phyloP scores from a whole-genome alignment of 805 yeast genomes.

The Hanseniaspora mollemarum region DNA sequence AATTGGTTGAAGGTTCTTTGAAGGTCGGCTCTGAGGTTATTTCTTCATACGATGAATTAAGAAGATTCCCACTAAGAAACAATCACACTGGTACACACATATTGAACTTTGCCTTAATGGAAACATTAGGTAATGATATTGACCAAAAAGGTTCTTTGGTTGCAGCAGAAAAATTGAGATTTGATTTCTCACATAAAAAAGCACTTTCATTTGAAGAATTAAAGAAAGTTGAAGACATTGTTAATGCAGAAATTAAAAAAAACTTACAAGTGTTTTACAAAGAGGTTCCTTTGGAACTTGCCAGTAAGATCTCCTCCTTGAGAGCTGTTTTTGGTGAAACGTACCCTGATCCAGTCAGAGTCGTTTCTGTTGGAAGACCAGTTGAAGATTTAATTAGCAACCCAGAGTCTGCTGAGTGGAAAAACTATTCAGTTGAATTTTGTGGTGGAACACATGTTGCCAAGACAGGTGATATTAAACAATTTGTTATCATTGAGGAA shows the following conservation, averaged over 20 bases:
- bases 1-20: slow-evolving; percentile 62
- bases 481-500: slow-evolving; percentile 81
- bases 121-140: slow-evolving; percentile 73
- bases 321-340: slow-evolving; percentile 99
- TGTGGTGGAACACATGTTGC: slow-evolving; percentile 98
- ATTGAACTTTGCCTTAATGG: slow-evolving; percentile 76
- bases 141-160: slow-evolving; percentile 97
- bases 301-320: slow-evolving; percentile 67
- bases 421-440: slow-evolving; percentile 72
- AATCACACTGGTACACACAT: slow-evolving; percentile 98
- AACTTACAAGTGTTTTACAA: slow-evolving; percentile 67
- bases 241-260: slow-evolving; percentile 57
- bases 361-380: slow-evolving; percentile 87
- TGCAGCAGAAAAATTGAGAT: slow-evolving; percentile 87
- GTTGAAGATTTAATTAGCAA: slow-evolving; percentile 66
- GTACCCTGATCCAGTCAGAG: slow-evolving; percentile 97
- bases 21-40: slow-evolving; percentile 58
- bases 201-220: slow-evolving; percentile 65
- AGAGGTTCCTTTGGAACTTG: slow-evolving; percentile 65
- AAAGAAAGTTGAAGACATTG: slow-evolving; percentile 60
- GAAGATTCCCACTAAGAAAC: slow-evolving; percentile 93
- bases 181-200: slow-evolving; percentile 90
- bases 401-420: slow-evolving; percentile 70
- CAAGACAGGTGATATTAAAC: slow-evolving; percentile 86
- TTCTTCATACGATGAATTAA: slow-evolving; percentile 80